Conservation (phyloP, 2,329 filamentous ascomycete species). For the Arthrinium phaeospermum region DNA sequence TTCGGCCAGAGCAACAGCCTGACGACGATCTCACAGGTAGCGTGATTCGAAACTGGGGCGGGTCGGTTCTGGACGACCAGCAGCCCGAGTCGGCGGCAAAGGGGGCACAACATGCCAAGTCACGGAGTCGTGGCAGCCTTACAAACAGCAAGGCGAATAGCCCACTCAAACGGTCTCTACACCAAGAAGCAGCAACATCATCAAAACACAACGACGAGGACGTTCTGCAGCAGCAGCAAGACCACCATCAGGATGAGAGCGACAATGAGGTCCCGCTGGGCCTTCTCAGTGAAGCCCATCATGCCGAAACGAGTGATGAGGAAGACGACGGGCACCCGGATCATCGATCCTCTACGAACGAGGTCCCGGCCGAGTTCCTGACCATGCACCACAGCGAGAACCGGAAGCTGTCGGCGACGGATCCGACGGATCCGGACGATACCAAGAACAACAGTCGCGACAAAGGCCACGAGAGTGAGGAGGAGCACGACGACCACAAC, state of each 20-base stretch:
- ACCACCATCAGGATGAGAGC: conserved; percentile 36
- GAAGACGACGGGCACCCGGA: conserved; percentile 19
- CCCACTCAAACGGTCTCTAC: background rate
- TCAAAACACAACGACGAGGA: conserved; percentile 32
- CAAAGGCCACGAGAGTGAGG: conserved; percentile 21
- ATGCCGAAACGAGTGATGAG: conserved; percentile 29
- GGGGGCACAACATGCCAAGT: background rate
- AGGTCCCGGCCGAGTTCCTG: conserved; percentile 58
- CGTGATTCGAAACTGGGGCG: conserved; percentile 42
- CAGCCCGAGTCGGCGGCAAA: background rate
- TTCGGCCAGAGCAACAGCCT: conserved; percentile 20
- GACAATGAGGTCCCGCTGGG: conserved; percentile 34
- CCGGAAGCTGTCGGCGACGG: background rate
- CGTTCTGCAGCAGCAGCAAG: conserved; percentile 45
- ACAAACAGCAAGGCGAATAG: background rate
- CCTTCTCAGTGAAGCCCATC: conserved; percentile 27
- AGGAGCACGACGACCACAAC: background rate
- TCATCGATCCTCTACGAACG: conserved; percentile 29
- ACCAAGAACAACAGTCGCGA: background rate
- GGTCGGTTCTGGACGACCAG: conserved; percentile 27
- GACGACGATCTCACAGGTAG: conserved; percentile 39
- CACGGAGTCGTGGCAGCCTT: background rate
- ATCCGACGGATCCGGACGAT: background rate
- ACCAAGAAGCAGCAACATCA: conserved; percentile 28
- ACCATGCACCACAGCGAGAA: conserved; percentile 45